Evolutionary conservation across 2,329 filamentous ascomycete species (phyloP), one percentile per base, ranked within the genome.

Genomic region (Metarhizium rileyi): DNA sequence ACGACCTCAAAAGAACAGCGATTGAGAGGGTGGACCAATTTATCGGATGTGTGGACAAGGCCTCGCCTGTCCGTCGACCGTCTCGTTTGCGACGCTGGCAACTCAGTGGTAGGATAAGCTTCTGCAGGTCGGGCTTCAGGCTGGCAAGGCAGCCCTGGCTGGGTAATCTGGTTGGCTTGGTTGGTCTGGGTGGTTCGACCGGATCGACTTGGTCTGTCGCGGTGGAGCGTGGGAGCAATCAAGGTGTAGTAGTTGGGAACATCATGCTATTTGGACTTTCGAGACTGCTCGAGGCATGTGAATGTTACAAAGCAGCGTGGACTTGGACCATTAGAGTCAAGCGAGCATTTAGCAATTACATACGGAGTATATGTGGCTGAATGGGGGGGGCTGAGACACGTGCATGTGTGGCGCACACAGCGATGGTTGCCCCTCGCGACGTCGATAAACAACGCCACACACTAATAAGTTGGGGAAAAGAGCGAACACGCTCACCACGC

Each of bases 391-490:
- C 22, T 42, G 36, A 20, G 36, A 5, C 36, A 18, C 5, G 3
- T 40, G 33, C 28, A n/a, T 3, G 35, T 38, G 35, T 20, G 35
- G 35, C 35, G 35, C n/a, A 6, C 10, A 4, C 18, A 23, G 28
- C 20, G 5, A 26, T 8, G 22, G 49, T 55, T 53, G 47, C 49
- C 52, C 49, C 45, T 23, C 36, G 38, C 52, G 30, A 55, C 48
- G 1, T n/a, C 27, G 50, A 49, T 50, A 55, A 53, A 53, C 52
- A 52, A 30, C 46, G 40, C 30, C 40, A 16, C 22, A 33, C 33
- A 22, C 8, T 23, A 26, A 44, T 42, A 25, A 42, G 23, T 22
- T 38, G 20, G 20, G n/a, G n/a, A n/a, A n/a, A n/a, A n/a, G 38
- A 5, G 22, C 10, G 3, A 12, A 16, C 35, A 20, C n/a, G 35